Evolutionary conservation across 495 filamentous ascomycete species (phyloP), one percentile per base, ranked within the genome.

Genomic region (Xylaria longipes): DNA sequence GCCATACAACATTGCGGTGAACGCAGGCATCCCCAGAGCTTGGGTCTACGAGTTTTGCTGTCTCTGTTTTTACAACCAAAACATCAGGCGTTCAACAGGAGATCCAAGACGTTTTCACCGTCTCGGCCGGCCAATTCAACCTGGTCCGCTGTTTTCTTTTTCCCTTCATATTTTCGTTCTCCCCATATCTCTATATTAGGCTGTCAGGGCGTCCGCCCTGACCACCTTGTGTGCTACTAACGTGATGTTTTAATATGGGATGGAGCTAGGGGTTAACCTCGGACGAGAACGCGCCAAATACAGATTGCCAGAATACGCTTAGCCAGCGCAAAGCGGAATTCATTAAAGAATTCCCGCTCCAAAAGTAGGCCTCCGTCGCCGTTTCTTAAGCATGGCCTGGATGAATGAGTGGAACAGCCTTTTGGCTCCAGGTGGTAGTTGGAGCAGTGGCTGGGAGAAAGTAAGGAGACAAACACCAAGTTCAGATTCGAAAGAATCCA

Each of bases 41-140:
- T 84, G 80, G 83, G 82, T 82, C 79, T 78, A 75, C 78, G 78
- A 80, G 75, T 80, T 84, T 77, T 87, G 84, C 82, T 85, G 85
- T 90, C 85, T 87, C 83, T 89, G 89, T 91, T 91, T 92, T 92
- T 92, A 83, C 89, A 91, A 92, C 90, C 89, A 91, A 91, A 92
- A 91, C 90, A 70, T 86, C 79, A 83, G 84, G 87, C 87, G 87
- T 92, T 91, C 91, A 92, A 92, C 91, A 89, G 83, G 80, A 89
- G 89, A 89, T 88, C 89, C 89, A 91, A 91, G 86, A 87, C 84
- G 83, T 82, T 88, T 89, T 86, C 81, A 82, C 86, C 85, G 85
- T 89, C 85, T 86, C 80, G 76, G 85, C 85, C 84, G 83, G 85
- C 87, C 87, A 90, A 84, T 89, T 91, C 90, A 91, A 92, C 90